Evolutionary conservation across 1,284 basidiomycete species (phyloP).

Genomic region (Macrocystidia cucumis): DNA sequence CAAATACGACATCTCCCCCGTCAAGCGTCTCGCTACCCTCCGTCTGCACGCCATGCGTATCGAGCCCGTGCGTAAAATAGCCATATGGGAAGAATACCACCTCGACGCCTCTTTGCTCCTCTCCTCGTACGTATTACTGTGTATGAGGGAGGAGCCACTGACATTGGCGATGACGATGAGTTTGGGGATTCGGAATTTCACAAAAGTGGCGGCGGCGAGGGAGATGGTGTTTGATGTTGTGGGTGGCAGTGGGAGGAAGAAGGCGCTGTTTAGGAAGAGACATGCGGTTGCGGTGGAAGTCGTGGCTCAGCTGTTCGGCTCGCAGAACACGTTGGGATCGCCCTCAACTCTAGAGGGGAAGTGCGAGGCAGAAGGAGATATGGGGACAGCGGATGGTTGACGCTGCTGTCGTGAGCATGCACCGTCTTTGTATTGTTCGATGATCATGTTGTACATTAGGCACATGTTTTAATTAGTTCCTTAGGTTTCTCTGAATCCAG

Average conservation of each 20-base stretch:
- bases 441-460: too few species aligned
- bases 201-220: slow-evolving; percentile 21
- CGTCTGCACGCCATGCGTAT: slow-evolving; percentile 21
- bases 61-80: slow-evolving; percentile 28
- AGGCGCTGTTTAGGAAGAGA: too few species aligned
- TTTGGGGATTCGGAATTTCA: slow-evolving; percentile 23
- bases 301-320: too few species aligned
- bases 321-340: too few species aligned
- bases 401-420: too few species aligned
- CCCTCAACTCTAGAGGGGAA: too few species aligned
- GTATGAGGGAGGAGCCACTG: slow-evolving; percentile 22
- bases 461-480: too few species aligned
- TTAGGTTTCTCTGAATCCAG: too few species aligned
- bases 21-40: slow-evolving; percentile 15
- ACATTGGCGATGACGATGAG: slow-evolving; percentile 22
- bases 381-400: too few species aligned
- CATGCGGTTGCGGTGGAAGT: too few species aligned
- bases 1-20: slow-evolving; percentile 18
- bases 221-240: slow-evolving; percentile 18
- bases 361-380: too few species aligned
- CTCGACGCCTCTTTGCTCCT: slow-evolving; percentile 24
- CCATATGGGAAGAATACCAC: slow-evolving; percentile 26
- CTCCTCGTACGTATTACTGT: slow-evolving; percentile 25
- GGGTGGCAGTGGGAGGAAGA: slow-evolving; percentile 10
- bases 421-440: too few species aligned